Evolutionary conservation across 768 basidiomycete species (phyloP).

Genomic region (Mycena polygramma): DNA sequence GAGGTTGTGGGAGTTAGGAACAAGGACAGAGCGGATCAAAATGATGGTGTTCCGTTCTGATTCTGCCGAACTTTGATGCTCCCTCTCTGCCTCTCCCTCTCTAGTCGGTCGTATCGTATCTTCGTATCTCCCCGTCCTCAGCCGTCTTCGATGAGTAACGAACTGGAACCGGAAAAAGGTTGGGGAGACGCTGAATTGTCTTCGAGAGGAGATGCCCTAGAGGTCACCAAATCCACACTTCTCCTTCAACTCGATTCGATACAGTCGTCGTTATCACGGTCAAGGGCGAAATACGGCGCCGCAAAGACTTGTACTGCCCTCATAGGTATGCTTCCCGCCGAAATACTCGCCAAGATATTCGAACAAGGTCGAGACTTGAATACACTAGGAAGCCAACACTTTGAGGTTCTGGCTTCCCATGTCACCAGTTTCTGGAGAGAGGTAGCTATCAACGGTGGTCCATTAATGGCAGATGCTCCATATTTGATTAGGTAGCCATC

Average conservation of each 20-base stretch:
- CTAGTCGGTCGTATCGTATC: no score
- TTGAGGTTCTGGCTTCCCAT: constrained; percentile 39
- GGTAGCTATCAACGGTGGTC: no score
- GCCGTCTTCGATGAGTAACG: constrained; percentile 9
- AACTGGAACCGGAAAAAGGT: neutral
- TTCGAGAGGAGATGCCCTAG: constrained; percentile 15
- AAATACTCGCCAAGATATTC: constrained; percentile 31
- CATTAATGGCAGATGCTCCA: neutral
- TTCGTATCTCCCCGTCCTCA: neutral
- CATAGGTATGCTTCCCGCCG: constrained; percentile 20
- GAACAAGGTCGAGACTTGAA: constrained; percentile 24
- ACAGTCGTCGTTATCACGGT: constrained; percentile 16
- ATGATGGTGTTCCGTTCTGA: no score
- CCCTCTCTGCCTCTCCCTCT: no score
- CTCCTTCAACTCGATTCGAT: constrained; percentile 12
- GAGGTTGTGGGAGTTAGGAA: neutral
- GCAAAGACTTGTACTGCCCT: constrained; percentile 21
- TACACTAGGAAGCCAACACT: constrained; percentile 17
- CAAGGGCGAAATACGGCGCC: constrained; percentile 13
- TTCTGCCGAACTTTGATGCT: no score
- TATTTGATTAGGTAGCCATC: constrained; percentile 22
- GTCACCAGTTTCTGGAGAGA: constrained; percentile 37
- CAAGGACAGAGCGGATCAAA: neutral
- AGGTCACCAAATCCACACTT: neutral
- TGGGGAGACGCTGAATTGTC: neutral